These are phyloP conservation scores for Phylloporus rhodoxanthus DNA, from an alignment of 768 basidiomycete species.

Conservation along the genomic window DNA sequence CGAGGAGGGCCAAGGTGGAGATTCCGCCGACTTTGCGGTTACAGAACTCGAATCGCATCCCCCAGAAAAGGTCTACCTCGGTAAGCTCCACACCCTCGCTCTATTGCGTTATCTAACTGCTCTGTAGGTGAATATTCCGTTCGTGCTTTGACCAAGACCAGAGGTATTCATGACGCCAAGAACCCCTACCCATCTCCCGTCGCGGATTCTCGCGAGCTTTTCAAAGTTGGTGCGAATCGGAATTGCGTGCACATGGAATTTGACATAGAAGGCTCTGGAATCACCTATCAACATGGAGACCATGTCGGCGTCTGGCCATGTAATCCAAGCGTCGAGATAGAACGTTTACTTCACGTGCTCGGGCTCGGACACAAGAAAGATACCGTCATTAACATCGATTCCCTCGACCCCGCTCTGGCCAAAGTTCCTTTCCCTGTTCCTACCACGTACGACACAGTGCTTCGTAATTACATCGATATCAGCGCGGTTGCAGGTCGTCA, in stretches of 20 bases:
- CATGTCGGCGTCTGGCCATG: slow-evolving; percentile 97
- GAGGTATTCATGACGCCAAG: slow-evolving; percentile 96
- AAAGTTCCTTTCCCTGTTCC: slow-evolving; percentile 99
- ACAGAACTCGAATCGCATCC: slow-evolving; percentile 73
- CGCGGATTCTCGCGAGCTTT: slow-evolving; percentile 72
- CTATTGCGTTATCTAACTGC: not conserved
- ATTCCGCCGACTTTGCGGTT: slow-evolving; percentile 90
- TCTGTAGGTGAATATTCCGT: slow-evolving; percentile 84
- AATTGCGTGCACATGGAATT: slow-evolving; percentile 96
- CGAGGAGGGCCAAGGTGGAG: slow-evolving; percentile 94
- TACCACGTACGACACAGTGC: slow-evolving; percentile 87
- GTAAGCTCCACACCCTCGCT: slow-evolving; percentile 37
- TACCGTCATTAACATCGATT: slow-evolving; percentile 84
- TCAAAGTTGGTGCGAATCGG: slow-evolving; percentile 62
- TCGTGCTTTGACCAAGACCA: slow-evolving; percentile 85
- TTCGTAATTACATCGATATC: slow-evolving; percentile 96
- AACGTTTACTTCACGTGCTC: slow-evolving; percentile 79
- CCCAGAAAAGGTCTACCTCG: slow-evolving; percentile 88
- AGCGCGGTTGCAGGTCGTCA: slow-evolving; percentile 93
- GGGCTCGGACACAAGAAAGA: slow-evolving; percentile 80
- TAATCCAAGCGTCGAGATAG: slow-evolving; percentile 89
- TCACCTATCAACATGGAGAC: slow-evolving; percentile 98
- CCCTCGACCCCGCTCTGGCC: slow-evolving; percentile 94
- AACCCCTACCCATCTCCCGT: slow-evolving; percentile 93
- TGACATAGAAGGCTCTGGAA: slow-evolving; percentile 88